Base-by-base conservation (phyloP, 495 filamentous ascomycete species). In the Chlorociboria aeruginascens region DNA sequence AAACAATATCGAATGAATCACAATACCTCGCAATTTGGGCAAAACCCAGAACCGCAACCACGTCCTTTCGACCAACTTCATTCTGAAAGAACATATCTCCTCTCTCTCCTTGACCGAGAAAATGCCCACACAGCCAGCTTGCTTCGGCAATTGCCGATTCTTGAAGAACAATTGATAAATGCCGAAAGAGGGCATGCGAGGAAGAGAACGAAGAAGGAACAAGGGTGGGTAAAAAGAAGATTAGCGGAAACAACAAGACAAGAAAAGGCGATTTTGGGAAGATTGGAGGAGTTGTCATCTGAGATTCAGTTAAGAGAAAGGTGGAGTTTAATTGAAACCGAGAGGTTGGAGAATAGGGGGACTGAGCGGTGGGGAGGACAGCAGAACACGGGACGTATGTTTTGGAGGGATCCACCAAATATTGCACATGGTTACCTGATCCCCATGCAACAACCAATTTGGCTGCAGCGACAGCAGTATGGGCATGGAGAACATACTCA, bases 221-320 rank as follows among this genome's bases (percentile, higher is more conserved):
- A 63, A 8, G 49, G 46, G 8, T 64, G 60, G 59, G 12, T 63
- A 7, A 59, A 43, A 32, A 39, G 54, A 10, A 49, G 59, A 28
- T 60, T 73, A 25, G 48, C 51, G 7, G 63, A 71, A 28, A 62
- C 53, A 0, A 63, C 58, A 0, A 49, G 64, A 41, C 64, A 71
- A 49, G 66, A 74, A 51, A 61, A 55, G 42, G 43, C 56, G 14
- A 63, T 70, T 14, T 49, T 70, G 34, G 38, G 55, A 6, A 50
- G 69, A 14, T 55, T 73, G 29, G 59, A 64, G n/a, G 68, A 73
- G 49, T 52, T 74, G 16, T 48, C 64, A 28, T 49, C 65, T 16
- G 69, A 74, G 48, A 63, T 69, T 9, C 61, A 63, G 51, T 64
- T 59, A 30, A 51, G 61, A 17, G 63, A 65, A 40, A 52, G 64